Evolutionary conservation across 495 filamentous ascomycete genomes (phyloP), one percentile per base, ranked within the genome.

Genomic region (Trichoderma virens): DNA sequence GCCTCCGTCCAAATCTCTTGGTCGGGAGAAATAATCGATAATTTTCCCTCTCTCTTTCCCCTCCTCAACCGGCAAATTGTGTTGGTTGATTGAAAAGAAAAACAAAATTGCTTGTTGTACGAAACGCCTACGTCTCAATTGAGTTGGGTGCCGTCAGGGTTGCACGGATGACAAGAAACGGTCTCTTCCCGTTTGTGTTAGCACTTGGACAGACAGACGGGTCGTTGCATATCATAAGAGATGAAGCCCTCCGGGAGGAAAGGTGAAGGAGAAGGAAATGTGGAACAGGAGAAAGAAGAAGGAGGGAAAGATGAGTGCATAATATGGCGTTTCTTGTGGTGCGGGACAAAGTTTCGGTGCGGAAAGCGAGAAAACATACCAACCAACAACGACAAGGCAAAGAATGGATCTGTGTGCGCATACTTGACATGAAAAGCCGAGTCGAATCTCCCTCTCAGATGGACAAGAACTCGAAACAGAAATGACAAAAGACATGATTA

Each of bases 111-210:
- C 3, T 56, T 56, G 51, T 56, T 56, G 51, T 27, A 56, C 51
- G 51, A 56, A 8, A 4, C 18, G 51, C 25, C 1, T 30, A 11
- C 11, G 51, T 56, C 25, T 20, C 11, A 56, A 47, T n/a, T 27
- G 23, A 30, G 51, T 56, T 56, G 43, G 51, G 51, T 30, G 51
- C 25, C n/a, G 25, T 56, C 23, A 30, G 28, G 8, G 51, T 56
- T 16, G 16, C 51, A 56, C 51, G 14, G 51, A 9, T 56, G 51
- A 56, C 51, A 56, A 31, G 51, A 28, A 56, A 56, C 51, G 51
- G 8, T 23, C 28, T 28, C 25, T 30, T 30, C n/a, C 28, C 23
- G 16, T 27, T 30, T 18, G 51, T 56, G 20, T 30, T 27, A 56
- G 51, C 8, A 27, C 51, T 3, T 14, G 51, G 16, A 30, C 51